A percentile compares a stretch with the other conserved stretches of the same genome.
Evolutionary conservation across 768 basidiomycete genomes (phyloP).

Genomic region (Galerina sulciceps): DNA sequence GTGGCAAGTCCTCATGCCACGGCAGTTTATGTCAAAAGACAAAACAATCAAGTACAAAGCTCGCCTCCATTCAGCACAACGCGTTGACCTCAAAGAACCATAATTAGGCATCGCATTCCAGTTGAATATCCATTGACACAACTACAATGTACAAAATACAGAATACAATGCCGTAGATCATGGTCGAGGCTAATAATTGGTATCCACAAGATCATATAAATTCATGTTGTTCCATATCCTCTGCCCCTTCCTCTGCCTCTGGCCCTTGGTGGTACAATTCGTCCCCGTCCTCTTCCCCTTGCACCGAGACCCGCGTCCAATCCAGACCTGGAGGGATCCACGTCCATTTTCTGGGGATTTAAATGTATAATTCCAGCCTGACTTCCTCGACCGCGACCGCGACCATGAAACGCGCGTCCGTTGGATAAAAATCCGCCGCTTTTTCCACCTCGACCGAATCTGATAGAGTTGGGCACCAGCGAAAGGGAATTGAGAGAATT

Average conservation of each 20-base stretch:
- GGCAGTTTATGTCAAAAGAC: too few relatives aligned
- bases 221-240: slow-evolving; percentile 13
- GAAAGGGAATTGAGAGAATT: slow-evolving; percentile 48
- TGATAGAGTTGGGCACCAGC: slow-evolving; percentile 69
- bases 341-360: slow-evolving; percentile 2
- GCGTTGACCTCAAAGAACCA: too few relatives aligned
- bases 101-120: too few relatives aligned
- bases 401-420: slow-evolving; percentile 20
- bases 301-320: slow-evolving; percentile 10
- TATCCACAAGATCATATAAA: not conserved
- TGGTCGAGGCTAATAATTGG: too few relatives aligned
- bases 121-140: too few relatives aligned
- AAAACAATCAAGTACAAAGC: too few relatives aligned
- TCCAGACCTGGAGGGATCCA: not conserved
- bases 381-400: slow-evolving; percentile 26
- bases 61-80: too few relatives aligned
- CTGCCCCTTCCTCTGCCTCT: slow-evolving; percentile 10
- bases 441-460: slow-evolving; percentile 76
- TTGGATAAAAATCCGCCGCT: slow-evolving; percentile 51
- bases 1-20: too few relatives aligned
- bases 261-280: not conserved
- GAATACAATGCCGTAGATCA: too few relatives aligned
- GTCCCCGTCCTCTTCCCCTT: slow-evolving; percentile 13
- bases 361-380: not conserved
- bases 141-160: too few relatives aligned